Percentiles rank a stretch among this genome's conserved stretches.
These are phyloP conservation scores for Cruciata laevipes DNA, from an alignment of 257 asterid species.

Conservation along the genomic window DNA sequence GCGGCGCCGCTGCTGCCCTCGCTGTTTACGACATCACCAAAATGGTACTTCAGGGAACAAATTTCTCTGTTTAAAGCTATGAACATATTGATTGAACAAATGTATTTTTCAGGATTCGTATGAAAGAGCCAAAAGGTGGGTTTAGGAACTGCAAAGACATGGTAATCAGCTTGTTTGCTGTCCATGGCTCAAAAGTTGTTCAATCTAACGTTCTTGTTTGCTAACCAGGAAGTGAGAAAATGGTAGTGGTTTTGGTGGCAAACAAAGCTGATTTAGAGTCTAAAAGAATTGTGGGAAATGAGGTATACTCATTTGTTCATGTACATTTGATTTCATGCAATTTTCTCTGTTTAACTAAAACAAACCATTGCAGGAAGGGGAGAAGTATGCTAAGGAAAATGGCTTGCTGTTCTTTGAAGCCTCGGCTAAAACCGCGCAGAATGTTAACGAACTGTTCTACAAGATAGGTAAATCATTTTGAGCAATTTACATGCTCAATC, in stretches of 20 bases:
- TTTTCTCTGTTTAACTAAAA: not conserved
- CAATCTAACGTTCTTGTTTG: not conserved
- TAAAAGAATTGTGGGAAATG: conserved; percentile 19
- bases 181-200: too few species aligned
- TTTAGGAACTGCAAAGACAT: conserved; percentile 20
- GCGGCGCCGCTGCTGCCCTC: conserved; percentile 31
- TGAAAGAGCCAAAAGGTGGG: conserved; percentile 31
- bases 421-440: conserved; percentile 28
- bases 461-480: conserved; percentile 16
- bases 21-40: conserved; percentile 27
- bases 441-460: conserved; percentile 26
- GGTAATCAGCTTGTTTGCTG: conserved; percentile 13
- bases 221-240: conserved; percentile 17
- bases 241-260: conserved; percentile 28
- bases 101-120: conserved; percentile 19
- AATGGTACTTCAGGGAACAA: conserved; percentile 12
- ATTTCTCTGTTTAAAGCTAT: not conserved
- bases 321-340: not conserved
- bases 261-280: conserved; percentile 30
- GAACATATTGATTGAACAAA: not conserved
- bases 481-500: not conserved
- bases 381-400: conserved; percentile 23
- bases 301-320: conserved; percentile 12
- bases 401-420: conserved; percentile 27
- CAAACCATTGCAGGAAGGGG: conserved; percentile 24